These are phyloP conservation scores for Tuber magnatum DNA, from an alignment of 495 filamentous ascomycete genomes.

Conservation along the genomic window DNA sequence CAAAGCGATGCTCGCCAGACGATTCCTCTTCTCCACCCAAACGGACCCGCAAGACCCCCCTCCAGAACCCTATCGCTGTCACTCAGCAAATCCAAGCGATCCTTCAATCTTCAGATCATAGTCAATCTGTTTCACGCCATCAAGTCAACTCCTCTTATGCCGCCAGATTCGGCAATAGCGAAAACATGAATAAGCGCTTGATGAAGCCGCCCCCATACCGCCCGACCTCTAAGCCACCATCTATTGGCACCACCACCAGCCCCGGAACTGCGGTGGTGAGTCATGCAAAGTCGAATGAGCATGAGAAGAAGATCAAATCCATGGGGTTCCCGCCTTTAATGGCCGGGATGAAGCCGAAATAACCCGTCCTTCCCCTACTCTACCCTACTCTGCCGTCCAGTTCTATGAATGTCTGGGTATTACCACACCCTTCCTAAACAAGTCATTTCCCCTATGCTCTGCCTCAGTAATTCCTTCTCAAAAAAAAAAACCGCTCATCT, in stretches of 20 bases:
- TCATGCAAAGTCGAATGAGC: slow-evolving; percentile 29
- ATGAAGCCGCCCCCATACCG: slow-evolving; percentile 39
- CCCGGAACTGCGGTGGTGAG: slow-evolving; percentile 8
- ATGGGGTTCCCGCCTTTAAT: slow-evolving; percentile 40
- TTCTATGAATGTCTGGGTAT: background rate
- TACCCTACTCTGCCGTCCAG: background rate
- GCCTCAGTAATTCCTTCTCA: background rate
- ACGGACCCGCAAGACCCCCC: slow-evolving; percentile 12
- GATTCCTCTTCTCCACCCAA: slow-evolving; percentile 13
- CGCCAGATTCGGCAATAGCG: slow-evolving; percentile 36
- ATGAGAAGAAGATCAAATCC: slow-evolving; percentile 39
- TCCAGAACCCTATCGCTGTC: slow-evolving; percentile 19
- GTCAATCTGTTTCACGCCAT: slow-evolving; percentile 8
- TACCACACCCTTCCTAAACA: background rate
- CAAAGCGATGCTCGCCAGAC: slow-evolving; percentile 4
- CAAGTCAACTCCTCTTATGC: slow-evolving; percentile 18
- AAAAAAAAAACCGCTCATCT: background rate
- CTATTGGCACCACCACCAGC: slow-evolving; percentile 2
- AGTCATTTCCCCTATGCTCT: background rate
- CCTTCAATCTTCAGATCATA: slow-evolving; percentile 5
- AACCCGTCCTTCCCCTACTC: background rate
- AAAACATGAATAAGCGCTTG: slow-evolving; percentile 37
- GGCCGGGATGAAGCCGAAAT: slow-evolving; percentile 36
- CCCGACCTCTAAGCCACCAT: slow-evolving; percentile 5
- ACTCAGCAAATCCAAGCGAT: slow-evolving; percentile 27